These are phyloP conservation scores for Cyberlindnera maclurae DNA, from an alignment of 805 yeast genomes.

Conservation along the genomic window DNA sequence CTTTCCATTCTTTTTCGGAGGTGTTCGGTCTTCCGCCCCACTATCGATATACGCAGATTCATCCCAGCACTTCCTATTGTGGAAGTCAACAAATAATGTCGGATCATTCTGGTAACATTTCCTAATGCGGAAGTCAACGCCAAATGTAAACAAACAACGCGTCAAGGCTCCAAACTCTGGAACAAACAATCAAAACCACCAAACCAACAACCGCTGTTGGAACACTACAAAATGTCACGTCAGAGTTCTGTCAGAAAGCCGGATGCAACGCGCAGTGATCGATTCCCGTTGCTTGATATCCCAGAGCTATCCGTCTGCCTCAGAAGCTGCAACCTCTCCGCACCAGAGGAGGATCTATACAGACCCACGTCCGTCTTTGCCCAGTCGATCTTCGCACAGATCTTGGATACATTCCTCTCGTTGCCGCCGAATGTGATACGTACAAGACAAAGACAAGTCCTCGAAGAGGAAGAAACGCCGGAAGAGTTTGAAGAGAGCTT, in stretches of 20 bases:
- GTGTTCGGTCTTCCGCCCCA: too few relatives aligned
- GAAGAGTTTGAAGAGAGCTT: slow-evolving; percentile 35
- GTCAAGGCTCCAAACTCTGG: slow-evolving; percentile 3
- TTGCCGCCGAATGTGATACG: slow-evolving; percentile 30
- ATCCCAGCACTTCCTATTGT: too few relatives aligned
- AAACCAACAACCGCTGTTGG: not conserved
- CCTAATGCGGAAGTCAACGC: not conserved
- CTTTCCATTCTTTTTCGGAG: too few relatives aligned
- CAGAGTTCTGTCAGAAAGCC: slow-evolving; percentile 13
- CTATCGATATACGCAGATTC: too few relatives aligned
- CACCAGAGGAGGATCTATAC: slow-evolving; percentile 49
- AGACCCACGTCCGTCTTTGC: slow-evolving; percentile 55
- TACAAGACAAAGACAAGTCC: slow-evolving; percentile 11
- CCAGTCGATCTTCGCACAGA: slow-evolving; percentile 48
- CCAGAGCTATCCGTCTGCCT: slow-evolving; percentile 53
- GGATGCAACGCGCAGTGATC: slow-evolving; percentile 31
- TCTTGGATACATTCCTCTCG: slow-evolving; percentile 55
- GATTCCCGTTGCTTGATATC: slow-evolving; percentile 56
- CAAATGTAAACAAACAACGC: slow-evolving; percentile 8
- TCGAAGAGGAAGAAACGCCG: slow-evolving; percentile 5
- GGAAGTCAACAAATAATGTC: not conserved
- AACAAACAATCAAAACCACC: slow-evolving; percentile 1
- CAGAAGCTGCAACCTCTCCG: slow-evolving; percentile 54
- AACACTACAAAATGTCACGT: slow-evolving; percentile 10
- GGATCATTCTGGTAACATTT: not conserved